A percentile compares a stretch with the other conserved stretches of the same genome.
These are phyloP conservation scores for Alternaria sp. DNA, from an alignment of 2,329 filamentous ascomycete species.

Conservation along the genomic window DNA sequence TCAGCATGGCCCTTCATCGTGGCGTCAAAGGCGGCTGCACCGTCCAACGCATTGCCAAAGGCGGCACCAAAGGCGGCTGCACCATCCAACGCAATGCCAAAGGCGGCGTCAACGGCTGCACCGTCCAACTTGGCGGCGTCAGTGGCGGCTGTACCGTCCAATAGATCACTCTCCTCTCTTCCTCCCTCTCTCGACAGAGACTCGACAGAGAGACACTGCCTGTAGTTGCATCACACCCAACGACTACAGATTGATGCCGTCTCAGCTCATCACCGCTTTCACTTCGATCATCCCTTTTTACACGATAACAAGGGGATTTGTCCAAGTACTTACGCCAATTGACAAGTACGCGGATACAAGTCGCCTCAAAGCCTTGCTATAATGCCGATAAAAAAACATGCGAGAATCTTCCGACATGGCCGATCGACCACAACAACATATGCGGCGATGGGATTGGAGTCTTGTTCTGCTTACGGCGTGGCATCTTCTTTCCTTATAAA, in stretches of 20 bases:
- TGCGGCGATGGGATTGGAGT: background rate
- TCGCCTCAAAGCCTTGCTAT: background rate
- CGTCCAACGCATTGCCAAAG: background rate
- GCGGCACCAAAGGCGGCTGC: background rate
- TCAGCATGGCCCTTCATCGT: constrained; percentile 21
- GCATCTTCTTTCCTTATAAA: background rate
- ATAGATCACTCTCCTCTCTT: too few relatives aligned
- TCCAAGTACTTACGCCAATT: background rate
- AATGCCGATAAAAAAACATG: background rate
- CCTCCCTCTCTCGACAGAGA: background rate
- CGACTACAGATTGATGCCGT: background rate
- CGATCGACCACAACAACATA: background rate
- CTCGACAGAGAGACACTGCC: background rate
- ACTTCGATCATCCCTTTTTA: background rate
- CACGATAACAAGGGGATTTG: background rate
- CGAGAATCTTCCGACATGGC: background rate
- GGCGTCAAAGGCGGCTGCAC: constrained; percentile 6
- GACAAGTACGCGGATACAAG: background rate
- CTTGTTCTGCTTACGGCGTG: background rate
- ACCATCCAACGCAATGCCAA: background rate
- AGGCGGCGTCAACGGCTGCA: background rate
- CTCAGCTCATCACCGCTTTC: background rate
- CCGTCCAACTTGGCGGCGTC: background rate
- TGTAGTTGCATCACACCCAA: background rate
- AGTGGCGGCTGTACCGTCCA: background rate